phyloP scores from a whole-genome alignment of 2,329 filamentous ascomycete species.

The Sarocladium brachiariae region DNA sequence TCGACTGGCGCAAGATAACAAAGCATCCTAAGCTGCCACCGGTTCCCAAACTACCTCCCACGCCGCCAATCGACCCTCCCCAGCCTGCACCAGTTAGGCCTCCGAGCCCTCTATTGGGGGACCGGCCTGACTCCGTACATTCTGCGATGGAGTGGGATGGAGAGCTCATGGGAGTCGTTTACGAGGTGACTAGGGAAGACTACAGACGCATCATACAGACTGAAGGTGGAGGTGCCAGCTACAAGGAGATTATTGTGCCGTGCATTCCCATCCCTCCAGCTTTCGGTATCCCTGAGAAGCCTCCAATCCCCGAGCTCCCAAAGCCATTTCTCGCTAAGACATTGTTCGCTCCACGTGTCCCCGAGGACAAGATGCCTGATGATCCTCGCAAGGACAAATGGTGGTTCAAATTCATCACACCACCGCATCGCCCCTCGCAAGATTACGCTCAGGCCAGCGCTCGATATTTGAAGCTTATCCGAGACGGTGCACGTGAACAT shows the following conservation, averaged over 20 bases:
- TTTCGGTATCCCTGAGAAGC: slow-evolving; percentile 55
- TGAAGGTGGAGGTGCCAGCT: slow-evolving; percentile 80
- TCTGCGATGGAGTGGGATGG: slow-evolving; percentile 55
- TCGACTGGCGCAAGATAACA: slow-evolving; percentile 50
- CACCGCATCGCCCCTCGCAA: slow-evolving; percentile 51
- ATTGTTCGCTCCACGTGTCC: slow-evolving; percentile 60
- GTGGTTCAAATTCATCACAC: slow-evolving; percentile 39
- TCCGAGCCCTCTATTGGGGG: background rate
- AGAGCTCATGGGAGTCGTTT: slow-evolving; percentile 85
- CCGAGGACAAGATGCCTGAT: slow-evolving; percentile 24
- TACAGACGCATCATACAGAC: slow-evolving; percentile 83
- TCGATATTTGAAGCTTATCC: slow-evolving; percentile 77
- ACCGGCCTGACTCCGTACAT: slow-evolving; percentile 15
- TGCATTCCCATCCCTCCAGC: slow-evolving; percentile 63
- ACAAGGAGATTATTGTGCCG: slow-evolving; percentile 73
- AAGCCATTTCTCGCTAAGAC: slow-evolving; percentile 77
- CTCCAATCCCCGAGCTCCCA: slow-evolving; percentile 44
- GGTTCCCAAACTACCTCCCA: slow-evolving; percentile 6
- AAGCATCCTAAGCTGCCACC: slow-evolving; percentile 21
- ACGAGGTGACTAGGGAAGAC: slow-evolving; percentile 81
- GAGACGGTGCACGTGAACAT: slow-evolving; percentile 72
- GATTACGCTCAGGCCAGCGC: slow-evolving; percentile 75
- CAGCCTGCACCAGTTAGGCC: slow-evolving; percentile 16
- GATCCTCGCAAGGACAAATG: slow-evolving; percentile 31
- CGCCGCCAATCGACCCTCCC: slow-evolving; percentile 13